phyloP scores from a whole-genome alignment of 129 eudicot species.

The Chrysanthemum makinoi region DNA sequence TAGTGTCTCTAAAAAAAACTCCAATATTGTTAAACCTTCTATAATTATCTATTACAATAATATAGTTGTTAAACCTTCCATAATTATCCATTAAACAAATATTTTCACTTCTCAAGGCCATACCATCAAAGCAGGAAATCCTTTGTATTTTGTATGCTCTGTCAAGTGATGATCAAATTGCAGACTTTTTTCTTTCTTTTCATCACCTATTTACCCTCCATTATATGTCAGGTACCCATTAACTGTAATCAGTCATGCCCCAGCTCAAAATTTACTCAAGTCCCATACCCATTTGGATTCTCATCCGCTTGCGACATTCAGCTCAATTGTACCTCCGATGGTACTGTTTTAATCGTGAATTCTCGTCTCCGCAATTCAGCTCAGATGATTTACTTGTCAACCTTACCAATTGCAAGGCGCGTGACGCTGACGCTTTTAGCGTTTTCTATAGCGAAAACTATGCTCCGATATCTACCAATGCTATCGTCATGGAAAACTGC shows the following conservation, averaged over 20 bases:
- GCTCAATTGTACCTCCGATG: slow-evolving; percentile 51
- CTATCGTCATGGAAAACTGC: no score
- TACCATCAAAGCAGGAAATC: background rate
- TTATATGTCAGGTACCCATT: background rate
- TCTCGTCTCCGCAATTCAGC: slow-evolving; percentile 31
- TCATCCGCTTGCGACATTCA: slow-evolving; percentile 54
- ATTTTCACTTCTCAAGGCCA: no score
- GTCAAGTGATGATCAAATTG: background rate
- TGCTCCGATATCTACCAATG: slow-evolving; percentile 59
- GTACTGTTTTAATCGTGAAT: slow-evolving; percentile 36
- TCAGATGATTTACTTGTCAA: slow-evolving; percentile 39
- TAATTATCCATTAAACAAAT: no score
- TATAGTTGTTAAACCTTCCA: no score
- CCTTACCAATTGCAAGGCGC: no score
- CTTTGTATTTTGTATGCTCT: background rate
- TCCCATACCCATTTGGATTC: slow-evolving; percentile 66
- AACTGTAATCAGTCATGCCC: slow-evolving; percentile 42
- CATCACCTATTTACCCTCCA: background rate
- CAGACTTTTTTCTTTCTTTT: background rate
- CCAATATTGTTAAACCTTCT: no score
- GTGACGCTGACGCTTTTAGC: slow-evolving; percentile 33
- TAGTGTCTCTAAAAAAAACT: slow-evolving; percentile 47
- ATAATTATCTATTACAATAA: no score
- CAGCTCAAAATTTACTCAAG: slow-evolving; percentile 3
- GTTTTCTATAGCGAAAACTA: slow-evolving; percentile 42